Conservation (phyloP, 176 grass and related monocot genomes). For the Oryza coarctata region DNA sequence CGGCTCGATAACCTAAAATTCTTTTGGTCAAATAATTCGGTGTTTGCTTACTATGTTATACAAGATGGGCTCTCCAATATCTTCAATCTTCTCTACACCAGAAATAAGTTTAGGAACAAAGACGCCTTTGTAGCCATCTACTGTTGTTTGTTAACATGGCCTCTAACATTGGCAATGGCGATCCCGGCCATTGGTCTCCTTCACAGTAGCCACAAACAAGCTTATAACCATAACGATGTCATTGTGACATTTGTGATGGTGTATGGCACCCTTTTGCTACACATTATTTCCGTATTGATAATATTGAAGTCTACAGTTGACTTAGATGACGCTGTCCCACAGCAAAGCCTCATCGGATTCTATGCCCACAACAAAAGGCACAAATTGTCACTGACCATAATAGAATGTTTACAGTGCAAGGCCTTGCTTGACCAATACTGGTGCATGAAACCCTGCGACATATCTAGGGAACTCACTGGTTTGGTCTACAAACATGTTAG, state of each 20-base stretch:
- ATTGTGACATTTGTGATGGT: neutral
- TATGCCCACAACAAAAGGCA: neutral
- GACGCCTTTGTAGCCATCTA: too few species aligned
- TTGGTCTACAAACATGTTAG: neutral
- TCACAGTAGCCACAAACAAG: neutral
- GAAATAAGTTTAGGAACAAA: neutral
- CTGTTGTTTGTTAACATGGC: accelerated
- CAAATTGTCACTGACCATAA: neutral
- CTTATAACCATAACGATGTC: neutral
- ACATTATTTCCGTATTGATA: accelerated
- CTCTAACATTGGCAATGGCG: neutral
- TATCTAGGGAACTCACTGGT: accelerated
- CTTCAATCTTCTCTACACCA: neutral
- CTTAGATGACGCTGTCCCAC: neutral
- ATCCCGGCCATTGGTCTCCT: neutral
- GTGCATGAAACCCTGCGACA: too few species aligned
- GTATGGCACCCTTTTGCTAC: neutral
- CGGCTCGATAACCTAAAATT: neutral
- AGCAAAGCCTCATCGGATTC: neutral
- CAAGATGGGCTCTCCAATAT: accelerated
- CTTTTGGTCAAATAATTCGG: accelerated
- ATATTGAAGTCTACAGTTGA: accelerated
- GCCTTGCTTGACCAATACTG: neutral
- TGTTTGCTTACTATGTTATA: too few species aligned
- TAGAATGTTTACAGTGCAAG: neutral